Base-by-base conservation (phyloP, 2,329 filamentous ascomycete genomes). In the Beauveria sp. region DNA sequence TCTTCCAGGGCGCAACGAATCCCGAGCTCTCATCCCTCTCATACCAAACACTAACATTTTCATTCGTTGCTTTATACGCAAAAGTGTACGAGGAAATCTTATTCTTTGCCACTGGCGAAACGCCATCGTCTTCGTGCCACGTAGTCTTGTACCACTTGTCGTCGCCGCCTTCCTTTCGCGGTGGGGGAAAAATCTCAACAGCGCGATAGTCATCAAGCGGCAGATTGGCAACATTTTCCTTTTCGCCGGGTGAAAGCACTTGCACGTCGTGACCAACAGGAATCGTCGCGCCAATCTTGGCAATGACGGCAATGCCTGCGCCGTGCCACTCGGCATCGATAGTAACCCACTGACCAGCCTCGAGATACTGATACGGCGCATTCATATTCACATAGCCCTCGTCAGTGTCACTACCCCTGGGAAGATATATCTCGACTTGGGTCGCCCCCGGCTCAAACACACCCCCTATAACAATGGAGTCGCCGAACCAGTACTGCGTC, bases 401-500 rank as follows among this genome's bases (percentile, higher is more conserved):
- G 28, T 85, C 81, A 0, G 74, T 74, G 1, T 69, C 72, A 1
- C 85, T 12, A 73, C 52, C 66, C 55, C 64, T 72, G 1, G 87
- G 87, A 0, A 90, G 78, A 66, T 91, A 91, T 9, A 91, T 73
- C 12, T 74, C 78, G 0, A 81, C 83, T 12, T 73, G 77, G 24
- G 72, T 77, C 1, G 77, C 76, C 4, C 4, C 85, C 0, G 85
- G 75, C 66, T 86, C 80, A 67, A 87, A 90, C 0, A 90, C 86
- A 5, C 87, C 87, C 87, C 85, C 85, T 8, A 91, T 75, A 0
- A 91, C 77, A 9, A 90, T 73, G 0, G 80, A 77, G 60, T 88
- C 85, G 12, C 88, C 88, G 26, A 90, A 81, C 87, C 87, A 91
- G 74, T 86, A 91, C 69, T 91, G 87, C 4, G 82, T 82, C 66